A percentile compares a stretch with the other conserved stretches of the same genome.
Conservation (phyloP, 2,329 filamentous ascomycete genomes). For the Fusarium pseudocircinatum region DNA sequence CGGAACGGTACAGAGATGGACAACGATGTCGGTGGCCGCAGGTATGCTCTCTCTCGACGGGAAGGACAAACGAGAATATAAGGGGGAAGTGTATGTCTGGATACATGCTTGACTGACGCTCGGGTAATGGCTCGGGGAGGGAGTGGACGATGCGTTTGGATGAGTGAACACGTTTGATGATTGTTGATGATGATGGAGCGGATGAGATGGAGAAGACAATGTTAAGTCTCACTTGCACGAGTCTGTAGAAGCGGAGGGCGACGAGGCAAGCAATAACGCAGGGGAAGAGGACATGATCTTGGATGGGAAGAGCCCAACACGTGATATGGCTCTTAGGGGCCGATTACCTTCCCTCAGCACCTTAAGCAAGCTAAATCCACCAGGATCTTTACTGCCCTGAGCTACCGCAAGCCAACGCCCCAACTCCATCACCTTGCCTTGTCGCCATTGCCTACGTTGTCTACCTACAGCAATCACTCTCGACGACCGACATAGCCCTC, state of each 20-base stretch:
- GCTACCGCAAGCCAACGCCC: not conserved
- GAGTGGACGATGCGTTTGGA: not conserved
- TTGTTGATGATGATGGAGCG: not conserved
- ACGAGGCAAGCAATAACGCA: not conserved
- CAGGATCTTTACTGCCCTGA: too few relatives aligned
- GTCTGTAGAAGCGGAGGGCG: too few relatives aligned
- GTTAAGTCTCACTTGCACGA: fast-evolving
- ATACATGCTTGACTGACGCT: not conserved
- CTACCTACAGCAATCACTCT: not conserved
- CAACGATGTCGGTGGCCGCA: fast-evolving
- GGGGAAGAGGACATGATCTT: not conserved
- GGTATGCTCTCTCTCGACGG: too few relatives aligned
- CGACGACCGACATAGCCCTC: not conserved
- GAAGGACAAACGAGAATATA: not conserved
- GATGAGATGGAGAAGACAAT: not conserved
- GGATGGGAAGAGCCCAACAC: not conserved
- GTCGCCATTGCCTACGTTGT: not conserved
- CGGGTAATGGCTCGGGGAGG: not conserved
- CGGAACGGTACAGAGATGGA: too few relatives aligned
- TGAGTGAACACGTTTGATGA: not conserved
- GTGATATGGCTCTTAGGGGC: not conserved
- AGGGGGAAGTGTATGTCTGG: not conserved
- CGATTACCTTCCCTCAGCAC: not conserved
- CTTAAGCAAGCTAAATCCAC: not conserved
- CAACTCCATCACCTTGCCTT: not conserved